Base-by-base conservation (phyloP, 75 land plant species). In the Cryptomeria japonica region DNA sequence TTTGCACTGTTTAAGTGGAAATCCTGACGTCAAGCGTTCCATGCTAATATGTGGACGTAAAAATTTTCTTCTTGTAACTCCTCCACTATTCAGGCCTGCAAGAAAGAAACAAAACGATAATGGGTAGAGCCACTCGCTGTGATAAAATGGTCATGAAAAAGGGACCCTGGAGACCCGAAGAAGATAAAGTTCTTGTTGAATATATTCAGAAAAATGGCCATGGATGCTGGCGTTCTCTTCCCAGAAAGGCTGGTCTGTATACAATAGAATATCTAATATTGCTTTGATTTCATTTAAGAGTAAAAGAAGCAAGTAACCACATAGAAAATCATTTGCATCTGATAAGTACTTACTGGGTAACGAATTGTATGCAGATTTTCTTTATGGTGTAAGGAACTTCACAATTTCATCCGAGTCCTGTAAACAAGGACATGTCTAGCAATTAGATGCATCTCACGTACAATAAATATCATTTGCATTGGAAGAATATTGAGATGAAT, bases 51-150 rank as follows among this genome's bases (percentile, higher is more conserved):
- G 28, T 68, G 72, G n/a, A n/a, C n/a, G n/a, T n/a, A n/a, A n/a
- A n/a, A n/a, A n/a, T n/a, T n/a, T n/a, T n/a, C n/a, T n/a, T n/a
- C n/a, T n/a, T n/a, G n/a, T n/a, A 44, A 44, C 5, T 42, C 44
- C 6, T 4, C 6, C 46, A 4, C 0, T 44, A 1, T 44, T 44
- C 46, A 4, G 46, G 46, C 6, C 6, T 44, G 46, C 46, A 44
- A 44, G 46, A 3, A 2, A 44, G 3, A 44, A 44, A 5, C 6
- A 44, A 5, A 58, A 58, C 22, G 19, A 72, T 72, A 73, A 73
- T 73, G 77, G 37, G 84, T 55, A 86, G 85, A 86, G 87, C n/a
- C 41, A 85, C 87, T 34, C 77, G 85, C 87, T 86, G 87, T 61
- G 85, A 86, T 9, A 77, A 86, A 61, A 3, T 53, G 37, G 85